Conservation (phyloP, 2,329 filamentous ascomycete species). For the Dichotomopilus funicola region DNA sequence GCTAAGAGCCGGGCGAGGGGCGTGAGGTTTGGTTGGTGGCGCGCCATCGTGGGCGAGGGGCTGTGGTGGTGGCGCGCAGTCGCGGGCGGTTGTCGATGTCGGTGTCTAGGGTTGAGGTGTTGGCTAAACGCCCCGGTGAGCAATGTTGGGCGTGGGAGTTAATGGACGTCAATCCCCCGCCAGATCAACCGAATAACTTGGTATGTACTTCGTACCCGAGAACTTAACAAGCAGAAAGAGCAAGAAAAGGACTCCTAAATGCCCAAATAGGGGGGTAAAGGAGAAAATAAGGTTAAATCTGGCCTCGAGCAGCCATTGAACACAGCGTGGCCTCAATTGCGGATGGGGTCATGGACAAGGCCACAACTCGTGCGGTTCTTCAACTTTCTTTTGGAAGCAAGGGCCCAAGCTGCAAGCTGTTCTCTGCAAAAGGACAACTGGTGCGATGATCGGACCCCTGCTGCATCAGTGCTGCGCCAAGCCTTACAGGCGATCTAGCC, state of each 20-base stretch:
- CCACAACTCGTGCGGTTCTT: constrained; percentile 2
- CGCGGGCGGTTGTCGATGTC: not conserved
- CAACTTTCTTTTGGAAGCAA: not conserved
- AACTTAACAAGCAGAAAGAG: too few relatives aligned
- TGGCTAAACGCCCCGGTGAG: not conserved
- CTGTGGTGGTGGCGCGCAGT: not conserved
- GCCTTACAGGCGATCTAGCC: constrained; percentile 7
- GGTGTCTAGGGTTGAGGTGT: not conserved
- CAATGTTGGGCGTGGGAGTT: not conserved
- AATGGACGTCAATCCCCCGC: not conserved
- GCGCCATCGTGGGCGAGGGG: constrained; percentile 33
- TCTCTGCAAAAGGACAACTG: constrained; percentile 25
- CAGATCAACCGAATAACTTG: too few relatives aligned
- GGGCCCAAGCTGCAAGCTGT: constrained; percentile 17
- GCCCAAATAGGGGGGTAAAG: not conserved
- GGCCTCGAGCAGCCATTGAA: not conserved
- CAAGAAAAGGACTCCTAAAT: too few relatives aligned
- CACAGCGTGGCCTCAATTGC: constrained; percentile 11
- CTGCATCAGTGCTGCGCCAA: constrained; percentile 17
- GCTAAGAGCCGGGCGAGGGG: constrained; percentile 39
- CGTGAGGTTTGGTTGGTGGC: constrained; percentile 26
- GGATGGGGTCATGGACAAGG: constrained; percentile 1
- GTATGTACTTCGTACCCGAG: too few relatives aligned
- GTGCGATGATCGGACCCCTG: constrained; percentile 18
- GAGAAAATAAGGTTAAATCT: not conserved